These are phyloP conservation scores for Echria macrotheca DNA, from an alignment of 495 filamentous ascomycete genomes.

Conservation along the genomic window DNA sequence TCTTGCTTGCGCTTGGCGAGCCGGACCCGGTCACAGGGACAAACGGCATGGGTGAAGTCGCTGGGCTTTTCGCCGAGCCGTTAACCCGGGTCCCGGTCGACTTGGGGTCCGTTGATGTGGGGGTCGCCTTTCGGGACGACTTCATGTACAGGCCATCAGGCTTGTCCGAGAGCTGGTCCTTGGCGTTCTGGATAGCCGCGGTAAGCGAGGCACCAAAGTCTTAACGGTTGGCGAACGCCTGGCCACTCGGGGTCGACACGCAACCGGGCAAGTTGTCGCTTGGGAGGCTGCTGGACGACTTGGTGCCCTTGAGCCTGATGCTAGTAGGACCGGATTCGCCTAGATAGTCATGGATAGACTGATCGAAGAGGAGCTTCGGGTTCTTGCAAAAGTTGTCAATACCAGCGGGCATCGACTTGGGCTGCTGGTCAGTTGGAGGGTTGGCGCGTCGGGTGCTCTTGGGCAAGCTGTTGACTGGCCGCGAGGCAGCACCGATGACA, in stretches of 20 bases:
- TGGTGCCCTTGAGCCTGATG: slow-evolving; percentile 48
- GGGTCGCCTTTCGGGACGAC: slow-evolving; percentile 27
- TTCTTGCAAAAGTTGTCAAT: slow-evolving; percentile 66
- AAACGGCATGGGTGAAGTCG: background rate
- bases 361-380: slow-evolving; percentile 52
- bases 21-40: slow-evolving; percentile 29
- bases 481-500: slow-evolving; percentile 46
- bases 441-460: slow-evolving; percentile 63
- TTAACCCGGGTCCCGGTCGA: slow-evolving; percentile 13
- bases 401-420: slow-evolving; percentile 56
- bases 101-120: slow-evolving; percentile 11
- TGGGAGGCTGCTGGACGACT: slow-evolving; percentile 39
- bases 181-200: slow-evolving; percentile 70
- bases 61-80: slow-evolving; percentile 4
- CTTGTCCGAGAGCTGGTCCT: slow-evolving; percentile 30
- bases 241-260: slow-evolving; percentile 55
- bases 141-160: slow-evolving; percentile 47
- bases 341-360: slow-evolving; percentile 50
- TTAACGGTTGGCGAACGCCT: slow-evolving; percentile 86
- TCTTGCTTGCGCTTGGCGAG: slow-evolving; percentile 32
- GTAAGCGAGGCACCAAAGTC: slow-evolving; percentile 86
- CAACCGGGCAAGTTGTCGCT: slow-evolving; percentile 45
- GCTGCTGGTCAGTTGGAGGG: slow-evolving; percentile 42
- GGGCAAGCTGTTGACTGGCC: slow-evolving; percentile 58
- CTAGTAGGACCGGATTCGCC: slow-evolving; percentile 41